Base-by-base conservation (phyloP, 441 rosid species). In the Syzygium syzygioides region DNA sequence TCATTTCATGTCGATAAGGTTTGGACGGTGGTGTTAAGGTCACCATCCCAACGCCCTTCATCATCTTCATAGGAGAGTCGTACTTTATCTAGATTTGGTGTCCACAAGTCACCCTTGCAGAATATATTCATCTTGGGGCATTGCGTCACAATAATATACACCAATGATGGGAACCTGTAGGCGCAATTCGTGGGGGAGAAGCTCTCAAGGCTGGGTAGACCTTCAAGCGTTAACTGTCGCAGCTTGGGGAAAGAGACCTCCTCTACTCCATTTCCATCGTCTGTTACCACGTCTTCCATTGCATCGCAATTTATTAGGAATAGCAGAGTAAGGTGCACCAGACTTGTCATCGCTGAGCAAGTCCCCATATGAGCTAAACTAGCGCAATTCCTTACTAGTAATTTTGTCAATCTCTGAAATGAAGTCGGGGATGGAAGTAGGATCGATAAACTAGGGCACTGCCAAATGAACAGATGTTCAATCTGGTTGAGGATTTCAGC, bases 141-240 rank as follows among this genome's bases (percentile, higher is more conserved):
- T 28, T 56, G 25, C 2, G 0, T 23, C 2, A 56, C 28, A 0
- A 4, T 2, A 9, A 56, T 23, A 4, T 1, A 2, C 26, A 1
- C 13, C 60, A 56, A 23, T 0, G 1, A 23, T 4, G 60, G 60
- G 60, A 56, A 56, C 2, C 2, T 4, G 1, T 23, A 56, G 60
- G 60, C 3, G 0, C 14, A 4, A 9, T 9, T 4, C 0, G 14
- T 0, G 5, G 5, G 6, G 3, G 28, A 56, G 60, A 56, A 56
- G 13, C 28, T 56, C 60, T 56, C 14, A 23, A 56, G 28, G 28
- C 28, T 56, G 23, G 60, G 28, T 9, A 56, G 1, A 4, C 6
- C 6, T 0, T 56, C 28, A 4, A 56, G 28, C 1, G 0, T 23
- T 0, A 56, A 0, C 3, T 0, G 0, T 23, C 4, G 0, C 5